A percentile compares a stretch with the other conserved stretches of the same genome.
Evolutionary conservation across 768 basidiomycete genomes (phyloP).

Genomic region (Boletus insuetus): DNA sequence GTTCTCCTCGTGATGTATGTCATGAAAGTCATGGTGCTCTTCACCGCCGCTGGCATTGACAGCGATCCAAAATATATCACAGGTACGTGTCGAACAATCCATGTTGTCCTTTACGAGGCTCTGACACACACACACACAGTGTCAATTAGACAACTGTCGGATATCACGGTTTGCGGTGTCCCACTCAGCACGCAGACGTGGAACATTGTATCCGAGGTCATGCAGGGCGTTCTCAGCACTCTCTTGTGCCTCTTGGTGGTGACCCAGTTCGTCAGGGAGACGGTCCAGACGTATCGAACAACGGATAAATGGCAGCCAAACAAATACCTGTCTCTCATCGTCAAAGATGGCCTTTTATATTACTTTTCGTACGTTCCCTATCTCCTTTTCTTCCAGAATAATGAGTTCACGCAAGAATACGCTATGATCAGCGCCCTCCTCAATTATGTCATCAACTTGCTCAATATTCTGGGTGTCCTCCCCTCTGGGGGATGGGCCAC

Average conservation of each 20-base stretch:
- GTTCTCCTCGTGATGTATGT: conserved; percentile 1
- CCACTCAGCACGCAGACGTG: neutral
- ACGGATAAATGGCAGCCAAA: neutral
- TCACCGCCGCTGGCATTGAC: neutral
- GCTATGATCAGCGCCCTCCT: too few relatives aligned
- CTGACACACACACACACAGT: neutral
- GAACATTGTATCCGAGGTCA: neutral
- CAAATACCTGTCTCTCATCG: neutral
- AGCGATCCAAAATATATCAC: neutral
- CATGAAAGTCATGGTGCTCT: neutral
- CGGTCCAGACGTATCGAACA: neutral
- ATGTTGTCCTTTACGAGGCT: too few relatives aligned
- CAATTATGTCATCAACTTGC: too few relatives aligned
- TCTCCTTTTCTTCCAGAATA: too few relatives aligned
- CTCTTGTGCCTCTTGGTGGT: neutral
- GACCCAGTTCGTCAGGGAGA: neutral
- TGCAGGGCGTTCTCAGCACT: neutral
- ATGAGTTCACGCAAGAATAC: too few relatives aligned
- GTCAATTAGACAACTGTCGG: neutral
- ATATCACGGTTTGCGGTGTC: neutral
- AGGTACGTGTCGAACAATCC: neutral
- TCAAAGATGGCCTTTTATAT: neutral
- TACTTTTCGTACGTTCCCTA: too few relatives aligned
- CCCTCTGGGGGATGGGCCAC: too few relatives aligned
- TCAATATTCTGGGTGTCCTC: too few relatives aligned